Evolutionary conservation across 163 green algal genomes (phyloP).

Genomic region (Chloromonas sp.): DNA sequence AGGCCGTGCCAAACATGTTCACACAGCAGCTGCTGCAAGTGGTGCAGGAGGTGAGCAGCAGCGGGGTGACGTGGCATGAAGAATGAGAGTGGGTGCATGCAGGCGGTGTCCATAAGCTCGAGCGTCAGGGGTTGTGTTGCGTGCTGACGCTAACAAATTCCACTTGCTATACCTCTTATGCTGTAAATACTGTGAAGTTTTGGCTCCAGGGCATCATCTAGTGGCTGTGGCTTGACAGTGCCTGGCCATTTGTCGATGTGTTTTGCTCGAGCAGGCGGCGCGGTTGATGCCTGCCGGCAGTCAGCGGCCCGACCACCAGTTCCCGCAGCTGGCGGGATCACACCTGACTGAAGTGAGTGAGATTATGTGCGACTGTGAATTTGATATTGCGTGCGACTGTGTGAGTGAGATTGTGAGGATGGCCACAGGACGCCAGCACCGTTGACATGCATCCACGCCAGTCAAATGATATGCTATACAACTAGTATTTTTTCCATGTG

Average conservation of each 20-base stretch:
- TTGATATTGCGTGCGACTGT: too few species aligned
- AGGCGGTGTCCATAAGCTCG: too few species aligned
- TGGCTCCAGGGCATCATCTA: too few species aligned
- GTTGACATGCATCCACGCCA: neutral
- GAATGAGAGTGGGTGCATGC: too few species aligned
- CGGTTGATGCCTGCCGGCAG: conserved; percentile 45
- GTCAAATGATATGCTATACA: neutral
- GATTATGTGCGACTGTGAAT: neutral
- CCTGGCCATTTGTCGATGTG: too few species aligned
- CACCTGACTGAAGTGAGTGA: conserved; percentile 54
- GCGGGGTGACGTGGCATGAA: neutral
- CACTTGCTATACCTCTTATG: neutral
- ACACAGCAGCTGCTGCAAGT: conserved; percentile 58
- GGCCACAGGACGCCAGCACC: neutral
- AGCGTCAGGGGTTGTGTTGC: neutral
- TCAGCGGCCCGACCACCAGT: conserved; percentile 55
- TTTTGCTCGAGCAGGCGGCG: neutral
- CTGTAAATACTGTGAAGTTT: neutral
- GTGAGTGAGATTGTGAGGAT: too few species aligned
- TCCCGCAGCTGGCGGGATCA: conserved; percentile 72
- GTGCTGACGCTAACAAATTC: neutral
- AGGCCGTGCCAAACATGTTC: conserved; percentile 44
- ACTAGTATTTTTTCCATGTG: neutral
- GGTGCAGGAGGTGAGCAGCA: conserved; percentile 41
- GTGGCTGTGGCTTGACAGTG: too few species aligned